A percentile compares a stretch with the other conserved stretches of the same genome.
Evolutionary conservation across 2,329 filamentous ascomycete species (phyloP).

Genomic region (Rhinocladiella similis): DNA sequence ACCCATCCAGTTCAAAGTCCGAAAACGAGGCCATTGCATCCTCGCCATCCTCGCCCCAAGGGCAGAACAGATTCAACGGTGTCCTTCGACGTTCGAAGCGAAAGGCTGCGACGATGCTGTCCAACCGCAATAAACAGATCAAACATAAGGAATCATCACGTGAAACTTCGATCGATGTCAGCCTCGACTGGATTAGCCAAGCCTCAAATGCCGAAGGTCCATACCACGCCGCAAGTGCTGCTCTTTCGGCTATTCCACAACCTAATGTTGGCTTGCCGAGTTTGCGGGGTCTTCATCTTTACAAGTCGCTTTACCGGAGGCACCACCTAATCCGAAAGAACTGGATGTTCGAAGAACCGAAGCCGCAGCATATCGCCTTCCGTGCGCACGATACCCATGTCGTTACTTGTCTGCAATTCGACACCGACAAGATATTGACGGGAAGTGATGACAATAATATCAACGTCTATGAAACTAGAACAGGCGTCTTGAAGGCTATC

Average conservation of each 20-base stretch:
- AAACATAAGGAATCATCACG: conserved; percentile 56
- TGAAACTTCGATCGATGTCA: conserved; percentile 40
- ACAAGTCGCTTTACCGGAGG: conserved; percentile 92
- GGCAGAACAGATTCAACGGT: conserved; percentile 21
- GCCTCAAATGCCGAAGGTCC: conserved; percentile 70
- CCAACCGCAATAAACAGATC: conserved; percentile 52
- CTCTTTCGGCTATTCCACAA: conserved; percentile 77
- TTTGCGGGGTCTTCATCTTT: conserved; percentile 82
- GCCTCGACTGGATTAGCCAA: conserved; percentile 49
- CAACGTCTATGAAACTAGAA: conserved; percentile 96
- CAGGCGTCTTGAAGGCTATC: conserved; percentile 77
- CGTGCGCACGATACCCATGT: conserved; percentile 95
- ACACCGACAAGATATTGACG: conserved; percentile 96
- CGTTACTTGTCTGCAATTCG: conserved; percentile 96
- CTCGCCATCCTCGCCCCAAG: conserved; percentile 16
- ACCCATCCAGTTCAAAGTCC: conserved; percentile 40
- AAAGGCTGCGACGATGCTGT: conserved; percentile 48
- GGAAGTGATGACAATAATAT: conserved; percentile 97
- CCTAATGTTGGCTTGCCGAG: conserved; percentile 76
- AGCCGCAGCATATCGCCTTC: conserved; percentile 90
- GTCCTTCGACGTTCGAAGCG: conserved; percentile 43
- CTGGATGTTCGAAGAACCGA: conserved; percentile 82
- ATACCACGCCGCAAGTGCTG: conserved; percentile 80
- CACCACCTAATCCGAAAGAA: conserved; percentile 87
- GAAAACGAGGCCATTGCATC: conserved; percentile 37